A percentile compares a stretch with the other conserved stretches of the same genome.
Evolutionary conservation across 495 filamentous ascomycete species (phyloP).

Genomic region (Tuber aestivum): DNA sequence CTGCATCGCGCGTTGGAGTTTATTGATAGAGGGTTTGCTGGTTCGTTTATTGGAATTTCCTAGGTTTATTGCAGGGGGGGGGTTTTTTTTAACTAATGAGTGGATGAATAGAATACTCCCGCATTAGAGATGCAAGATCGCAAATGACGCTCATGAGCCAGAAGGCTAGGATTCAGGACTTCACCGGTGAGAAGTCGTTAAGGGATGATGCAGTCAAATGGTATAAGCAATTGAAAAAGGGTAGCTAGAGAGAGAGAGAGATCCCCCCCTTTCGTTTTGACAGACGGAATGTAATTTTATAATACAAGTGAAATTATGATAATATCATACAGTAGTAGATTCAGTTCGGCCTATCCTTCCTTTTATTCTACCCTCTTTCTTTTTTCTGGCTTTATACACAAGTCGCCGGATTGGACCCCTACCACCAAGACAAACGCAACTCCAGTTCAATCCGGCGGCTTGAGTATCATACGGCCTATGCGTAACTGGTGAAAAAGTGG

Average conservation of each 20-base stretch:
- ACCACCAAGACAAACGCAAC: background rate
- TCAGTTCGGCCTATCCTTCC: background rate
- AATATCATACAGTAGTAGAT: background rate
- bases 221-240: conserved; percentile 39
- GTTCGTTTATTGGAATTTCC: conserved; percentile 11
- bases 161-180: conserved; percentile 72
- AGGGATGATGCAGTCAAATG: conserved; percentile 56
- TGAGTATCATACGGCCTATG: background rate
- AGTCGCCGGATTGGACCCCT: background rate
- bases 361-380: background rate
- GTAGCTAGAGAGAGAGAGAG: conserved; percentile 4
- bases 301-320: background rate
- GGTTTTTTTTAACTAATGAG: conserved; percentile 3
- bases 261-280: background rate
- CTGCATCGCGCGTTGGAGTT: conserved; percentile 60
- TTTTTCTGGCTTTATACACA: background rate
- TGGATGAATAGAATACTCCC: conserved; percentile 56
- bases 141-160: conserved; percentile 82
- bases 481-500: background rate
- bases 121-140: conserved; percentile 65
- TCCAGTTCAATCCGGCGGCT: background rate
- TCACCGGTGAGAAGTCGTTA: conserved; percentile 62
- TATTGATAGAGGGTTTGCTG: conserved; percentile 58
- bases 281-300: background rate
- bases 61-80: background rate